These are phyloP conservation scores for Marasmius tenuissimus DNA, from an alignment of 1,284 basidiomycete genomes.

Conservation along the genomic window DNA sequence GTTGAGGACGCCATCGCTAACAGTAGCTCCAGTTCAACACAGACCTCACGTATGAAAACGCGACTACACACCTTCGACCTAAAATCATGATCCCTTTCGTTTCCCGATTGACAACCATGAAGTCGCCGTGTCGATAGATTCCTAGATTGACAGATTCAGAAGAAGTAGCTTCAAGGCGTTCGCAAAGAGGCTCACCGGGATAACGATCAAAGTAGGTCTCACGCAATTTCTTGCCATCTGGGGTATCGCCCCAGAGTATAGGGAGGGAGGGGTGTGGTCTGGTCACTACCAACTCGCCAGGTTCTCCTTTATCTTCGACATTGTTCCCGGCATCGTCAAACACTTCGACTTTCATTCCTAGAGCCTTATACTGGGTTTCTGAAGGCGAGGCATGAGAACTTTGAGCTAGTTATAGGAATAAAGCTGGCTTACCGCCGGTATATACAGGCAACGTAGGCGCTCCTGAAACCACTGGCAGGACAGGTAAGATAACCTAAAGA, in stretches of 20 bases:
- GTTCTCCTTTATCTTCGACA: slow-evolving; percentile 53
- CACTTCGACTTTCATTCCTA: slow-evolving; percentile 67
- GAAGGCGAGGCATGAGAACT: not conserved
- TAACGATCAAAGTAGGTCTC: slow-evolving; percentile 78
- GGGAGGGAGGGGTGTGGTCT: slow-evolving; percentile 86
- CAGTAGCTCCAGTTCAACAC: not conserved
- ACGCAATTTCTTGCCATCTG: slow-evolving; percentile 57
- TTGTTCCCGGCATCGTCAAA: slow-evolving; percentile 56
- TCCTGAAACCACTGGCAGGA: slow-evolving; percentile 44
- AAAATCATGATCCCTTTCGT: slow-evolving; percentile 63
- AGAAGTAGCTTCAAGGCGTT: not conserved
- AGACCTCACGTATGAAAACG: not conserved
- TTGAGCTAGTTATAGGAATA: not conserved
- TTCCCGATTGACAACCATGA: slow-evolving; percentile 59
- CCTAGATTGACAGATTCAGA: slow-evolving; percentile 29
- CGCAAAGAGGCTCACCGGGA: slow-evolving; percentile 39
- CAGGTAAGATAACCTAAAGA: not conserved
- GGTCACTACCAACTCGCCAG: slow-evolving; percentile 70
- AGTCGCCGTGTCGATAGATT: slow-evolving; percentile 70
- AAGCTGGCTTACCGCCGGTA: slow-evolving; percentile 43
- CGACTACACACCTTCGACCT: slow-evolving; percentile 51
- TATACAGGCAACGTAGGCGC: slow-evolving; percentile 47
- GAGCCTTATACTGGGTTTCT: slow-evolving; percentile 64
- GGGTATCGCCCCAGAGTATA: slow-evolving; percentile 73
- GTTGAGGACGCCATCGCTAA: slow-evolving; percentile 72